Evolutionary conservation across 768 basidiomycete species (phyloP), one percentile per base, ranked within the genome.

Genomic region (Terana coerulea): DNA sequence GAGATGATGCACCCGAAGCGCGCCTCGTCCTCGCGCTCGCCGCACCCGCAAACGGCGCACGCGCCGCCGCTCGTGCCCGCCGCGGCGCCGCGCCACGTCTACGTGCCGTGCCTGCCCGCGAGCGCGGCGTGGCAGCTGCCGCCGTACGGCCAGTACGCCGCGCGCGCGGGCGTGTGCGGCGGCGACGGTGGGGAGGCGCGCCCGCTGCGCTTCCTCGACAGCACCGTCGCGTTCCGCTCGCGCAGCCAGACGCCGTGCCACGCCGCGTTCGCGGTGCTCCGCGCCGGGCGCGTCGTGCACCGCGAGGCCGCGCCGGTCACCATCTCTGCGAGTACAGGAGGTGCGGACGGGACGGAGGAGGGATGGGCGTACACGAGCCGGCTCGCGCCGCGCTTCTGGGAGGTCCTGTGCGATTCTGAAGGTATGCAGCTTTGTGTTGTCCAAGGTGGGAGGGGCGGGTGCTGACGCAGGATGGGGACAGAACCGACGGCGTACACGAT

Each of bases 401-500:
- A 73, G 15, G 76, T 72, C 19, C 72, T 89, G 51, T 76, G 76
- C 47, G 68, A 73, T 55, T 76, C 77, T 47, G 55, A 73, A 57
- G 81, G 87, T 86, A 58, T 49, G 75, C 61, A 9, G 21, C 22
- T 22, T 26, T 42, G 31, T 49, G 8, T 30, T 24, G 17, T 7
- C 22, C 19, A 1, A 22, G 19, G 35, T n/a, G 30, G 19, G 36
- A 15, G 29, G 35, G 24, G 54, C 35, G 52, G 37, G n/a, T 7
- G 37, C 19, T 39, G 21, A 33, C n/a, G 41, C 25, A 9, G 5
- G 12, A 22, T 19, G 36, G 8, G 5, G 17, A 22, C 54, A 88
- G 87, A 89, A 65, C 83, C 84, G 19, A 79, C 83, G 3, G 66
- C 75, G 49, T 88, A 78, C 64, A 79, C 76, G 2, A 85, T 89